Percentiles rank a stretch among this genome's conserved stretches.
Conservation (phyloP, 768 basidiomycete genomes). For the Coprinopsis cinerea region DNA sequence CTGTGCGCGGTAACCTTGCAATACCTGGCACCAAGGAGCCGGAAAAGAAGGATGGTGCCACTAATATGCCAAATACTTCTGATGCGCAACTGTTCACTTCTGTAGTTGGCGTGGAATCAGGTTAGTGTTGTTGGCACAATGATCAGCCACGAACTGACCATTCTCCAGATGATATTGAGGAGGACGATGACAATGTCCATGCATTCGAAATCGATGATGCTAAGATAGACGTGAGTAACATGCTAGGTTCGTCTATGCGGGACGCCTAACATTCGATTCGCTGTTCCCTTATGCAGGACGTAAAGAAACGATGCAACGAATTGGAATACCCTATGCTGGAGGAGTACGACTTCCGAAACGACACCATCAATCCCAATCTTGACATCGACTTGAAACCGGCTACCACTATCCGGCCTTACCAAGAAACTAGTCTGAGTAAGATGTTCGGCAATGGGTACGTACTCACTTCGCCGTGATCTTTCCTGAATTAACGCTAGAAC, state of each 20-base stretch:
- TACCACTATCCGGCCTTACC: constrained; percentile 95
- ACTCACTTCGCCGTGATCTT: constrained; percentile 1
- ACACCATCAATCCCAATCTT: constrained; percentile 91
- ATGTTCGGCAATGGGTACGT: constrained; percentile 98
- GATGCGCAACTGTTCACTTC: constrained; percentile 89
- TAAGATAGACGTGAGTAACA: constrained; percentile 81
- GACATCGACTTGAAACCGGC: constrained; percentile 99
- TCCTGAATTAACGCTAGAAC: background rate
- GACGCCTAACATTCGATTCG: background rate
- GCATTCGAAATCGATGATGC: constrained; percentile 93
- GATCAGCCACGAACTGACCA: background rate
- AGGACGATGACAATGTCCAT: constrained; percentile 96
- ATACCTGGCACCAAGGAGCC: constrained; percentile 82
- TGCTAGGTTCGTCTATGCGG: constrained; percentile 5
- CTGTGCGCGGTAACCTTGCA: constrained; percentile 72
- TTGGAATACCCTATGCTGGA: constrained; percentile 97
- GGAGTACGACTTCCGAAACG: constrained; percentile 98
- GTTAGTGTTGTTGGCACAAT: constrained; percentile 29
- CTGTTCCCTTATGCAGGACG: constrained; percentile 49
- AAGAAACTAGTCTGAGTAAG: constrained; percentile 96
- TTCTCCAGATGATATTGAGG: constrained; percentile 83
- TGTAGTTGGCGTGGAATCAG: constrained; percentile 90
- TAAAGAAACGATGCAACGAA: constrained; percentile 95
- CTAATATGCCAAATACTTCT: constrained; percentile 24
- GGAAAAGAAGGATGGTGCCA: constrained; percentile 52